Base-by-base conservation (phyloP, 2,329 filamentous ascomycete species). In the Fonsecaea pedrosoi region DNA sequence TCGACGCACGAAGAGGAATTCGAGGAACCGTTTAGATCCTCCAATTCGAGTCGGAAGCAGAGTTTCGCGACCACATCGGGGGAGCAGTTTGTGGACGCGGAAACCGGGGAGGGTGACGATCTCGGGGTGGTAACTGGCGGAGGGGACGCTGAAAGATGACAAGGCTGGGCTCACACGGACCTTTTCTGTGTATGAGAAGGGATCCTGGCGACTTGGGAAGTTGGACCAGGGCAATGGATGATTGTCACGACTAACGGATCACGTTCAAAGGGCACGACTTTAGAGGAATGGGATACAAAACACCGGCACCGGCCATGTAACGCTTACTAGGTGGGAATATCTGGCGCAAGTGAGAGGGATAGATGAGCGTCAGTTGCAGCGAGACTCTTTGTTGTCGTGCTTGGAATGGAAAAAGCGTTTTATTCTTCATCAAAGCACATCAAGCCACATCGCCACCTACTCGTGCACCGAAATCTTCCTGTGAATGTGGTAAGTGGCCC, bases 71-170 rank as follows among this genome's bases (percentile, higher is more conserved):
- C 69, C 6, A 67, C 67, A 6, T 53, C 62, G 6, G 67, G 61
- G 15, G 69, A 69, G 50, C 65, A 69, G 13, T 71, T 71, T 62
- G 69, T 71, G 10, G 69, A 71, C 59, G 69, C 69, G 21, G 67
- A 69, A 38, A 68, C 67, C 5, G 67, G 65, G 4, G 62, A 69
- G 38, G 25, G 34, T 10, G 48, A 66, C 9, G 45, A 10, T 10
- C 10, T 21, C 3, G 45, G 9, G 4, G 18, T 25, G 9, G 45
- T 5, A 21, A n/a, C 45, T 12, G 6, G 45, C 25, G 45, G n/a
- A 18, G 40, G 5, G 40, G 15, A 18, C 18, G 40, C n/a, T 45
- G 40, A 18, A 18, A 45, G 9, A 7, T 10, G 4, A 10, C 30
- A 10, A 50, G 6, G 12, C 18, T 12, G 3, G 18, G 45, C 45